Percentiles rank a stretch among this genome's conserved stretches.
Evolutionary conservation across 1,284 basidiomycete species (phyloP).

Genomic region (Trichosporon sp.): DNA sequence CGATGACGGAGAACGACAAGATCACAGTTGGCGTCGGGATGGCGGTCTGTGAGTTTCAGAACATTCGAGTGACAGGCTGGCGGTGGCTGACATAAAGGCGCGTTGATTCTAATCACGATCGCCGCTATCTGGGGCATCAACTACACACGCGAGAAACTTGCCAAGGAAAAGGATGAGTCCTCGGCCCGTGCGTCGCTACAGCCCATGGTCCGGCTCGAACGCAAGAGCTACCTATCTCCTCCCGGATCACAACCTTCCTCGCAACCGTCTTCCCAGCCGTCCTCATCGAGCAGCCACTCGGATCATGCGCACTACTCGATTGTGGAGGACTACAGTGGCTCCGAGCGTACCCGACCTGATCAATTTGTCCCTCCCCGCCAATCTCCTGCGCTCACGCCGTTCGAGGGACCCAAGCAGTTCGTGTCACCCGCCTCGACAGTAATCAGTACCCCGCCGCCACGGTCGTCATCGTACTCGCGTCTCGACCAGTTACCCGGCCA

Average conservation of each 20-base stretch:
- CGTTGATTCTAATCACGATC: constrained; percentile 23
- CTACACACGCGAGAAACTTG: constrained; percentile 20
- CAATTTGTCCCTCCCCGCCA: constrained; percentile 2
- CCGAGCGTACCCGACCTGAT: constrained; percentile 2
- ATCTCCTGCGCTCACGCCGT: not conserved
- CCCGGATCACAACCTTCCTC: not conserved
- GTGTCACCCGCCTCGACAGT: not conserved
- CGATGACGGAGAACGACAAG: constrained; percentile 36
- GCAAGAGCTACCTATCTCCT: constrained; percentile 3
- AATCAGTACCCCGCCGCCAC: constrained; percentile 8
- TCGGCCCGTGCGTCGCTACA: constrained; percentile 15
- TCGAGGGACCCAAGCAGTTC: not conserved
- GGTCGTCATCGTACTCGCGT: not conserved
- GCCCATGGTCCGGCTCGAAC: not conserved
- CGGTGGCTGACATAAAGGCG: constrained; percentile 22
- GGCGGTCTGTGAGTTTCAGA: constrained; percentile 35
- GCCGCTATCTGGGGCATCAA: constrained; percentile 15
- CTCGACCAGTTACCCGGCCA: not conserved
- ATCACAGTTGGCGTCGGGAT: constrained; percentile 35
- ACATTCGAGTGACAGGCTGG: not conserved
- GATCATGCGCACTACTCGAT: not conserved
- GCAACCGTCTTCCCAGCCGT: not conserved
- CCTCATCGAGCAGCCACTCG: constrained; percentile 8
- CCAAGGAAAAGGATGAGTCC: constrained; percentile 12
- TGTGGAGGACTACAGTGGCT: constrained; percentile 11